These are phyloP conservation scores for Daucus carota DNA, from an alignment of 129 eudicot genomes.

Conservation along the genomic window DNA sequence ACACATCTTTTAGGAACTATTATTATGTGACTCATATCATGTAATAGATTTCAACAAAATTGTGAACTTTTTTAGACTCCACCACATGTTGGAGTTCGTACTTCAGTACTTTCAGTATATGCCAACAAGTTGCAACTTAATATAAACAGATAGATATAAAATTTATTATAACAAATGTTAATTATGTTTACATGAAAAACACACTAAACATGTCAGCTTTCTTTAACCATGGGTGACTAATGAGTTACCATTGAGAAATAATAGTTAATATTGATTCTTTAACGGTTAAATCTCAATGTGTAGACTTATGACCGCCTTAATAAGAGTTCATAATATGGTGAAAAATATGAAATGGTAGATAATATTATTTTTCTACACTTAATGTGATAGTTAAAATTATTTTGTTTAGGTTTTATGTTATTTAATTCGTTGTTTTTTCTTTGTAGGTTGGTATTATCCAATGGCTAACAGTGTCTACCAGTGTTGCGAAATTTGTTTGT, in stretches of 20 bases:
- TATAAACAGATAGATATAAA: too few species aligned
- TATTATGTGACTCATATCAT: too few species aligned
- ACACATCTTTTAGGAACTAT: too few species aligned
- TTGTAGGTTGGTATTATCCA: slow-evolving; percentile 48
- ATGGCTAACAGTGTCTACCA: slow-evolving; percentile 58
- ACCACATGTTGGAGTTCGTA: too few species aligned
- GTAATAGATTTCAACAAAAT: too few species aligned
- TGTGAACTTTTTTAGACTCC: too few species aligned
- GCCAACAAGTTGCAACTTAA: too few species aligned
- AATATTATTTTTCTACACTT: neutral
- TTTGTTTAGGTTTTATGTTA: neutral
- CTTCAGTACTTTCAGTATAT: too few species aligned
- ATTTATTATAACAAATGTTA: too few species aligned
- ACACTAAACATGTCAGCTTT: neutral
- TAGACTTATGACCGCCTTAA: neutral
- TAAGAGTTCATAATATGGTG: neutral
- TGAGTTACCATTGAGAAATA: neutral
- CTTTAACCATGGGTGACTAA: neutral
- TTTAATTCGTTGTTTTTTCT: neutral
- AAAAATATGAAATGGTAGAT: neutral
- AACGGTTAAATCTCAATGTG: neutral
- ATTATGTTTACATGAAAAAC: too few species aligned
- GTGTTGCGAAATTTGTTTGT: slow-evolving; percentile 52
- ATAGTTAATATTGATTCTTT: neutral
- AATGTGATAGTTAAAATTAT: neutral